Conservation (phyloP, 2,329 filamentous ascomycete genomes). For the Seiridium unicorne region DNA sequence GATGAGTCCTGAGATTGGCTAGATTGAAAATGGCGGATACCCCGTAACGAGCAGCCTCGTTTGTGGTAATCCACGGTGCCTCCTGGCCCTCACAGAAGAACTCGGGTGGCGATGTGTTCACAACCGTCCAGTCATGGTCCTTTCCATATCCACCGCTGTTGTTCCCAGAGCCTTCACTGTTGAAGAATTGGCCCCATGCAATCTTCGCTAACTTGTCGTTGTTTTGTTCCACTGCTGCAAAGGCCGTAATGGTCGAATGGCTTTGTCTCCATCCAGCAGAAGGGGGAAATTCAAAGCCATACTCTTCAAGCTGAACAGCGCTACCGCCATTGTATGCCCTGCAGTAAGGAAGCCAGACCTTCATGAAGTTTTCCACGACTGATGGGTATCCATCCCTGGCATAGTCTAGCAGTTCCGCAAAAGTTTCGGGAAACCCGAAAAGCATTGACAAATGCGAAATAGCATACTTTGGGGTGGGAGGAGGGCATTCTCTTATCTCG, state of each 20-base stretch:
- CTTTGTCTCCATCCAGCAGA: not conserved
- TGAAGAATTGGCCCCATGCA: not conserved
- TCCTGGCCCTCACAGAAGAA: not conserved
- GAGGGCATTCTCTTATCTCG: slow-evolving; percentile 32
- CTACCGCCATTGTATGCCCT: not conserved
- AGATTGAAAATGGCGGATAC: slow-evolving; percentile 55
- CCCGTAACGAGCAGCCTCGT: slow-evolving; percentile 56
- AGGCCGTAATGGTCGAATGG: not conserved
- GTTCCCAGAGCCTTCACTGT: not conserved
- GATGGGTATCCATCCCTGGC: not conserved
- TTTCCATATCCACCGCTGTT: slow-evolving; percentile 32
- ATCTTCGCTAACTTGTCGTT: not conserved
- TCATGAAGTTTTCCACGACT: not conserved
- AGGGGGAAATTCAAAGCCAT: not conserved
- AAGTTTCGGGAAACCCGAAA: not conserved
- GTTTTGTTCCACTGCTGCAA: not conserved
- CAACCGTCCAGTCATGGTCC: slow-evolving; percentile 40
- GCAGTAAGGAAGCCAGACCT: not conserved
- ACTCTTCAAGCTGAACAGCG: not conserved
- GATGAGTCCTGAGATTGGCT: slow-evolving; percentile 33
- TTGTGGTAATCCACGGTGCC: slow-evolving; percentile 51
- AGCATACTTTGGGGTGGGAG: slow-evolving; percentile 40
- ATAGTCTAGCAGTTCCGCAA: not conserved
- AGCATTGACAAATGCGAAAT: not conserved
- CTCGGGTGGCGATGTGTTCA: slow-evolving; percentile 47